A percentile compares a stretch with the other conserved stretches of the same genome.
Evolutionary conservation across 2,329 filamentous ascomycete species (phyloP).

Genomic region (Aspergillus brasiliensis): DNA sequence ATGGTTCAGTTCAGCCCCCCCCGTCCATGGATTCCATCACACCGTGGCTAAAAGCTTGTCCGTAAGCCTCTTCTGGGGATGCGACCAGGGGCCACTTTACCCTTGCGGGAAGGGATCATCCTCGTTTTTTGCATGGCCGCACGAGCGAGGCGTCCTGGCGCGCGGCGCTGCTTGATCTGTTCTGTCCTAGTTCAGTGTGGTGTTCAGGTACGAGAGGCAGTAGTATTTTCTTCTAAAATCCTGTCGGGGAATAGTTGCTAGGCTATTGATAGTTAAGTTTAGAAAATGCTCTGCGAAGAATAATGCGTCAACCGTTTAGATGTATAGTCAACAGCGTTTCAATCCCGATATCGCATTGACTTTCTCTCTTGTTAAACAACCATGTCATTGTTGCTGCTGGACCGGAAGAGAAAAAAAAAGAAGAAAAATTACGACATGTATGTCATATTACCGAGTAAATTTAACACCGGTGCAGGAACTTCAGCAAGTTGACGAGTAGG

Average conservation of each 20-base stretch:
- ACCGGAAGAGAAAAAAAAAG: no score
- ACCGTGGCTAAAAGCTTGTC: slow-evolving; percentile 29
- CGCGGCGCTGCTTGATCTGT: background rate
- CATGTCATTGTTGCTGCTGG: no score
- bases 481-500: slow-evolving; percentile 6
- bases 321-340: no score
- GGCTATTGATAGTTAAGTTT: no score
- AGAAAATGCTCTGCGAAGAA: no score
- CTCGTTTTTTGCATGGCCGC: slow-evolving; percentile 6
- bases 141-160: slow-evolving; percentile 4
- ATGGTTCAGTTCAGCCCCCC: background rate
- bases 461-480: slow-evolving; percentile 19
- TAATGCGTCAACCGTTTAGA: no score
- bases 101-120: slow-evolving; percentile 18
- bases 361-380: no score
- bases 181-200: no score
- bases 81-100: slow-evolving; percentile 16
- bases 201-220: background rate
- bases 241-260: no score
- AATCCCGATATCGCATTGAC: no score
- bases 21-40: slow-evolving; percentile 16
- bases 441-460: slow-evolving; percentile 5
- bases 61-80: slow-evolving; percentile 23
- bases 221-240: no score
- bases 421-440: background rate